Percentiles rank a stretch among this genome's conserved stretches.
Conservation (phyloP, 2,329 filamentous ascomycete genomes). For the Rutstroemia sp. region DNA sequence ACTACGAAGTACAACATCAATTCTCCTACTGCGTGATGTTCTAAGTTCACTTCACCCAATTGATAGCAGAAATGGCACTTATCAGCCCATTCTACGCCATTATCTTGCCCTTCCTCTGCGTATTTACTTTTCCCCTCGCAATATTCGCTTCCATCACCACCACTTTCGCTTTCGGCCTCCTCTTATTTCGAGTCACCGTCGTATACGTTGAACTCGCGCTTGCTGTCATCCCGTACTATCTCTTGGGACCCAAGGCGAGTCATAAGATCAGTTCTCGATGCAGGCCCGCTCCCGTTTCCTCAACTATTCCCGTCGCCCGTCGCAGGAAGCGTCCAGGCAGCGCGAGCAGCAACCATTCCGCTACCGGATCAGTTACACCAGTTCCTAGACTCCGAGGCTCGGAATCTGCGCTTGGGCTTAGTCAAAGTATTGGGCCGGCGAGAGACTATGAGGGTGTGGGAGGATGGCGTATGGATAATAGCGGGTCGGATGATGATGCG, state of each 20-base stretch:
- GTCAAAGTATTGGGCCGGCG: slow-evolving; percentile 42
- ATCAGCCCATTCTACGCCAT: slow-evolving; percentile 49
- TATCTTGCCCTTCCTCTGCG: slow-evolving; percentile 53
- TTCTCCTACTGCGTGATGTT: not conserved
- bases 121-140: slow-evolving; percentile 56
- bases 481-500: slow-evolving; percentile 30
- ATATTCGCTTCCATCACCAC: slow-evolving; percentile 58
- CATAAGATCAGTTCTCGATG: not conserved
- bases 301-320: slow-evolving; percentile 7
- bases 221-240: slow-evolving; percentile 48
- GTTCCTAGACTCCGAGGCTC: slow-evolving; percentile 14
- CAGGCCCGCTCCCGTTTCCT: not conserved
- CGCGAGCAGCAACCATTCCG: slow-evolving; percentile 29
- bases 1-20: not conserved
- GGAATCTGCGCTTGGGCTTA: slow-evolving; percentile 32
- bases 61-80: slow-evolving; percentile 37
- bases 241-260: slow-evolving; percentile 30
- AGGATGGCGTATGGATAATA: slow-evolving; percentile 44
- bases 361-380: slow-evolving; percentile 20
- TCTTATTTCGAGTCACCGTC: slow-evolving; percentile 52
- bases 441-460: slow-evolving; percentile 54
- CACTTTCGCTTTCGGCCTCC: slow-evolving; percentile 51
- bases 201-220: slow-evolving; percentile 57
- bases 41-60: not conserved
- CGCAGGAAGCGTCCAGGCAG: slow-evolving; percentile 21